A percentile compares a stretch with the other conserved stretches of the same genome.
Conservation (phyloP, 2,329 filamentous ascomycete genomes). For the Penicillium griseofulvum region DNA sequence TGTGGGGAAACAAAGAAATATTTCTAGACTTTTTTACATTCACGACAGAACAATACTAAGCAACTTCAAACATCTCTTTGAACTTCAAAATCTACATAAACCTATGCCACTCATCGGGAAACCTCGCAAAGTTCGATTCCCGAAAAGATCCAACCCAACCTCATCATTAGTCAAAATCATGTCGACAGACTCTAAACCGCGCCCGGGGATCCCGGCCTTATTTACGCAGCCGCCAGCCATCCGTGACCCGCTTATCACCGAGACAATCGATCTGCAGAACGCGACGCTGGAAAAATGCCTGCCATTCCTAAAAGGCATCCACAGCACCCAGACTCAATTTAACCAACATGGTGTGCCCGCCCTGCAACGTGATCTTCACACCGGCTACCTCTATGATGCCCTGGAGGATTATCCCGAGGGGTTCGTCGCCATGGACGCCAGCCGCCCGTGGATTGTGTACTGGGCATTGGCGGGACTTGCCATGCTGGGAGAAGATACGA, state of each 20-base stretch:
- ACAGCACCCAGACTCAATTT: constrained; percentile 52
- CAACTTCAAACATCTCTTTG: background rate
- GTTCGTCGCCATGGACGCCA: constrained; percentile 77
- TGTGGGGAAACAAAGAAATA: constrained; percentile 1
- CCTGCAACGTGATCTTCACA: constrained; percentile 63
- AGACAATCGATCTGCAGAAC: constrained; percentile 66
- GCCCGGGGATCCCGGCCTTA: constrained; percentile 36
- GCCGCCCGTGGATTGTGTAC: constrained; percentile 90
- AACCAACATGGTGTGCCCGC: constrained; percentile 73
- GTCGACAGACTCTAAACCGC: constrained; percentile 6
- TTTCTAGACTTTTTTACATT: background rate
- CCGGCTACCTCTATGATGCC: constrained; percentile 48
- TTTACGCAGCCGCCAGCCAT: constrained; percentile 57
- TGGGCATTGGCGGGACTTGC: constrained; percentile 79
- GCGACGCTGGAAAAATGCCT: constrained; percentile 67
- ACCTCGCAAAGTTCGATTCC: constrained; percentile 41
- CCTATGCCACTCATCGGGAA: constrained; percentile 36
- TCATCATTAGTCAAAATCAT: constrained; percentile 13
- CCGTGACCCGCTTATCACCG: constrained; percentile 63
- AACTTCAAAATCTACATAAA: background rate
- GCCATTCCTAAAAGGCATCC: constrained; percentile 59
- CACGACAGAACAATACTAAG: constrained; percentile 13
- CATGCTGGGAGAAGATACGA: constrained; percentile 72
- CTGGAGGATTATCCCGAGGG: constrained; percentile 62
- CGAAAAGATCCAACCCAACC: constrained; percentile 21